Evolutionary conservation across 2,329 filamentous ascomycete species (phyloP).

Genomic region (Monosporascus cannonballus): DNA sequence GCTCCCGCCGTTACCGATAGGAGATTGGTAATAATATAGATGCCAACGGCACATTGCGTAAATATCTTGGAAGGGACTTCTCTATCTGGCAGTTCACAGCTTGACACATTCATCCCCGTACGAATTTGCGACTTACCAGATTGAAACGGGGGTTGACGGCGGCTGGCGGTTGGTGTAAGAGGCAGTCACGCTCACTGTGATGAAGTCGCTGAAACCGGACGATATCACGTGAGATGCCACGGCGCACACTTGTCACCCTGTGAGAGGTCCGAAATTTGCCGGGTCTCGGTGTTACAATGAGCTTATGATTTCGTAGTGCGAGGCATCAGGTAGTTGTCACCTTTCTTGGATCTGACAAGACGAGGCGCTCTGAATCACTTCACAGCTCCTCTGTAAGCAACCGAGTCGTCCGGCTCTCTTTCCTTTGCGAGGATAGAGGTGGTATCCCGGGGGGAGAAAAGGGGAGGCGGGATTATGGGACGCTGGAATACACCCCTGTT

Average conservation of each 20-base stretch:
- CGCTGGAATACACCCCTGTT: background rate
- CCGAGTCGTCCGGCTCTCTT: background rate
- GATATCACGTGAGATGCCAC: conserved; percentile 13
- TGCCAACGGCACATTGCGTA: background rate
- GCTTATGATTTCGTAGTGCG: conserved; percentile 11
- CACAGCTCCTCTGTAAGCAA: background rate
- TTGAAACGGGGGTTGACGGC: background rate
- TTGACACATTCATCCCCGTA: too few relatives aligned
- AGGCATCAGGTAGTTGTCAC: background rate
- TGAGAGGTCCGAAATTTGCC: conserved; percentile 26
- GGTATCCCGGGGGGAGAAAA: too few relatives aligned
- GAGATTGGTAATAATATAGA: background rate
- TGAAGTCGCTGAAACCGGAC: conserved; percentile 6
- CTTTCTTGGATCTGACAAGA: background rate
- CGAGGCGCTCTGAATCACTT: background rate
- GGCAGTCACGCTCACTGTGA: conserved; percentile 15
- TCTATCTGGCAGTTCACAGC: too few relatives aligned
- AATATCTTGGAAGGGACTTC: background rate
- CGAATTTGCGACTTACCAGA: background rate
- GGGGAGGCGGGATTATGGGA: too few relatives aligned
- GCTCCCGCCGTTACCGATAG: background rate
- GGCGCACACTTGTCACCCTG: conserved; percentile 25
- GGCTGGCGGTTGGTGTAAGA: conserved; percentile 9
- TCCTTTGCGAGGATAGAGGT: too few relatives aligned
- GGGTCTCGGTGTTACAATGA: conserved; percentile 12